phyloP scores from a whole-genome alignment of 805 yeast species.

The Saturnispora quitensis region DNA sequence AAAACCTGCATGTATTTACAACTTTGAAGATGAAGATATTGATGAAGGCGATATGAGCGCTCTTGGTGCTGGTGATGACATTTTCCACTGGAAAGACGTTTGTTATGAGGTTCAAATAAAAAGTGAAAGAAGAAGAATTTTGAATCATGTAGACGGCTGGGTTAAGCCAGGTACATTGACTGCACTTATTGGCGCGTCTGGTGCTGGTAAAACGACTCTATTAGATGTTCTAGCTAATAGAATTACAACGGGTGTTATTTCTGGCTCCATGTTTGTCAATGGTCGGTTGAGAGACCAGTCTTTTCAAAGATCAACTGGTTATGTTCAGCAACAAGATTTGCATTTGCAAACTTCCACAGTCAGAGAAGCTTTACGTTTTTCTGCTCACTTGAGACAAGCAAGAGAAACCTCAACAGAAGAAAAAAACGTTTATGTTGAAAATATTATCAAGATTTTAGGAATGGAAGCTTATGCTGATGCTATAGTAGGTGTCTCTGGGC shows the following conservation, averaged over 20 bases:
- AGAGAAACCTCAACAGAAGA: constrained; percentile 32
- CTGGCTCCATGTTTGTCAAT: constrained; percentile 51
- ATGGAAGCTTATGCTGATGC: constrained; percentile 50
- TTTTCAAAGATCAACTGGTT: constrained; percentile 47
- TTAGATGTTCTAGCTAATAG: constrained; percentile 46
- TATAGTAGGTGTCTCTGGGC: constrained; percentile 39
- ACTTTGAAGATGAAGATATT: constrained; percentile 5
- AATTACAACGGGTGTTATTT: constrained; percentile 45
- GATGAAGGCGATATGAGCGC: constrained; percentile 25
- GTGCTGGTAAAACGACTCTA: constrained; percentile 54
- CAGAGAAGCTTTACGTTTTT: constrained; percentile 43
- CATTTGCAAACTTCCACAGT: constrained; percentile 45
- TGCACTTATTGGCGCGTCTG: constrained; percentile 62
- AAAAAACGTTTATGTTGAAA: constrained; percentile 43
- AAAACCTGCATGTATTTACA: constrained; percentile 19
- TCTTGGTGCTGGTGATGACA: constrained; percentile 32
- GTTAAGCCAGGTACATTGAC: constrained; percentile 77
- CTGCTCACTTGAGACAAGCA: constrained; percentile 42
- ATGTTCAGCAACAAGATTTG: constrained; percentile 53
- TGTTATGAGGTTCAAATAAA: constrained; percentile 62
- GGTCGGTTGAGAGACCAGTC: constrained; percentile 40
- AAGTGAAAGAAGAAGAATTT: constrained; percentile 48
- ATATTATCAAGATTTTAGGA: constrained; percentile 39
- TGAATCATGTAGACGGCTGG: constrained; percentile 69
- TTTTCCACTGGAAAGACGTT: constrained; percentile 72